phyloP scores from a whole-genome alignment of 2,329 filamentous ascomycete genomes.

The Calonectria henricotiae region DNA sequence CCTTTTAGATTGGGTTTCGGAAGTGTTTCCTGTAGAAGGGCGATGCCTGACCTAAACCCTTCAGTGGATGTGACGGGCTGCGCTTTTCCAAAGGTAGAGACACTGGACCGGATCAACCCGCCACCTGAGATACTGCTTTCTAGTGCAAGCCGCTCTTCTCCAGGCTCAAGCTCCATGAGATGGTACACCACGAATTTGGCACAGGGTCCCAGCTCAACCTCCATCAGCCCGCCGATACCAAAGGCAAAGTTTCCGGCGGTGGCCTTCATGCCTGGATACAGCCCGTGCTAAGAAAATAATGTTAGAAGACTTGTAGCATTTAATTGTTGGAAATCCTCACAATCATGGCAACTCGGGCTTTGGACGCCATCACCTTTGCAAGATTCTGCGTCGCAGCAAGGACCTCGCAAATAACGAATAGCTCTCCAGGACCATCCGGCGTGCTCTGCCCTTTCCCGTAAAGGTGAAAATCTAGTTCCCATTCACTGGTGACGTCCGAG shows the following conservation, averaged over 20 bases:
- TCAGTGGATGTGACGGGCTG: rapidly evolving
- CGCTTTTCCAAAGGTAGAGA: conserved; percentile 33
- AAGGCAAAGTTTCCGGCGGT: conserved; percentile 68
- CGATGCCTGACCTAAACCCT: neutral
- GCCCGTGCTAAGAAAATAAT: conserved; percentile 57
- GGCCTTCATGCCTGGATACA: conserved; percentile 68
- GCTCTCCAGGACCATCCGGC: conserved; percentile 25
- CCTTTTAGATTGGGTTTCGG: neutral
- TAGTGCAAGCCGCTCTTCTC: conserved; percentile 45
- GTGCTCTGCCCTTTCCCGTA: conserved; percentile 59
- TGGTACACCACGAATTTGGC: conserved; percentile 67
- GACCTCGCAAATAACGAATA: conserved; percentile 66
- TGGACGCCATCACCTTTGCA: conserved; percentile 58
- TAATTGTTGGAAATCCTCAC: conserved; percentile 21
- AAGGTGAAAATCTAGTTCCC: conserved; percentile 59
- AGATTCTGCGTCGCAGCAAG: conserved; percentile 64
- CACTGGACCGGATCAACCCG: neutral
- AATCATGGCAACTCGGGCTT: conserved; percentile 54
- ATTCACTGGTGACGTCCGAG: conserved; percentile 39
- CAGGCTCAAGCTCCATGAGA: conserved; percentile 61
- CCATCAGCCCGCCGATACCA: conserved; percentile 52
- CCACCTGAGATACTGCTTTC: neutral
- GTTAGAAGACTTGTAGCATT: rapidly evolving
- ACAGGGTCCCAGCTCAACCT: conserved; percentile 56
- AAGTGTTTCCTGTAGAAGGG: neutral